Evolutionary conservation across 768 basidiomycete species (phyloP).

Genomic region (Xanthoconium purpureum): DNA sequence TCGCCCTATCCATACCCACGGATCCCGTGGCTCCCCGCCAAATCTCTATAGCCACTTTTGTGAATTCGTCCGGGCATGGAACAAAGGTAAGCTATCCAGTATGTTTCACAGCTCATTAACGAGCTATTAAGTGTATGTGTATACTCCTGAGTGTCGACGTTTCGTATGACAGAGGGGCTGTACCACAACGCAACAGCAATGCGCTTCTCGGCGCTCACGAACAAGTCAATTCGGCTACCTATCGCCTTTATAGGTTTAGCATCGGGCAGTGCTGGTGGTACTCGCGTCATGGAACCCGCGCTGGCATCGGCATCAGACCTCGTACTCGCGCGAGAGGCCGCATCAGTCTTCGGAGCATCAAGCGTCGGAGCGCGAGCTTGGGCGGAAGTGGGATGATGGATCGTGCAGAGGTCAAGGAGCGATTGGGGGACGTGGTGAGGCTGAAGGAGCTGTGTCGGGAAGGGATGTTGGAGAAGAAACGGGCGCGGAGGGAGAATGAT

Average conservation of each 20-base stretch:
- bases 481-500: constrained; percentile 68
- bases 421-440: constrained; percentile 73
- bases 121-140: no score
- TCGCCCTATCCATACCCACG: background rate
- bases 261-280: background rate
- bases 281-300: constrained; percentile 60
- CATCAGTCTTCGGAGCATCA: constrained; percentile 42
- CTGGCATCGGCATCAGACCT: constrained; percentile 70
- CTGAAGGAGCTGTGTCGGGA: constrained; percentile 82
- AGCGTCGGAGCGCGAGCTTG: constrained; percentile 49
- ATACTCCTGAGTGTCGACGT: no score
- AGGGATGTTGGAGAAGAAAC: constrained; percentile 84
- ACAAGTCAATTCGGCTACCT: constrained; percentile 50
- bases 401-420: constrained; percentile 60
- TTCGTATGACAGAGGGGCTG: constrained; percentile 40
- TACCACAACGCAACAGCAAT: constrained; percentile 62
- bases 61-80: constrained; percentile 93
- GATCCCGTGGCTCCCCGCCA: background rate
- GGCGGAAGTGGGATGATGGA: constrained; percentile 74
- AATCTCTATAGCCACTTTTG: constrained; percentile 70
- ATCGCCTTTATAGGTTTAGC: constrained; percentile 17
- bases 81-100: constrained; percentile 73
- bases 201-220: constrained; percentile 59
- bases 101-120: background rate
- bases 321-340: constrained; percentile 63